phyloP scores from a whole-genome alignment of 495 filamentous ascomycete species.

The Oidiodendron maius region DNA sequence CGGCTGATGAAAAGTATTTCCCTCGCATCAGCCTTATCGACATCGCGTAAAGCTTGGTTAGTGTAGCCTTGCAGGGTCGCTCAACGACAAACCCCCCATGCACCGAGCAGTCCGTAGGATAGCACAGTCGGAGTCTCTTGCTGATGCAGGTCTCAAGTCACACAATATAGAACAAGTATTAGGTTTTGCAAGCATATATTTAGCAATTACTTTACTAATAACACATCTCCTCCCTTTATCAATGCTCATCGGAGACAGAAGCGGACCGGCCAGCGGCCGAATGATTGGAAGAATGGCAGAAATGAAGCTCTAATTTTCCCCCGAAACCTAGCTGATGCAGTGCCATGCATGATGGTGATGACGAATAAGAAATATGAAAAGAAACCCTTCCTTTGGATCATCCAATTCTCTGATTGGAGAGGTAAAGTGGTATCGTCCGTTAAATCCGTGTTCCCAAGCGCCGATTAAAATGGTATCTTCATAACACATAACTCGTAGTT shows the following conservation, averaged over 20 bases:
- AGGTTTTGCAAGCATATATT: too few relatives aligned
- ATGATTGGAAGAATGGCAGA: slow-evolving; percentile 4
- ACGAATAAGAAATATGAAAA: slow-evolving; percentile 5
- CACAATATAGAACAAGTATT: too few relatives aligned
- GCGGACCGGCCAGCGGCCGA: slow-evolving; percentile 21
- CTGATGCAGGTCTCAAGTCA: too few relatives aligned
- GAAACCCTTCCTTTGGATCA: slow-evolving; percentile 16
- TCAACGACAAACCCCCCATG: too few relatives aligned
- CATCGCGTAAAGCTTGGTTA: too few relatives aligned
- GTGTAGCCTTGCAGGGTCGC: too few relatives aligned
- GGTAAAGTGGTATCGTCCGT: slow-evolving; percentile 20
- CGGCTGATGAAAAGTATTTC: too few relatives aligned
- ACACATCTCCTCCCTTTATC: not conserved
- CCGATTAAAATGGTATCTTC: slow-evolving; percentile 8
- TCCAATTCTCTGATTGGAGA: not conserved
- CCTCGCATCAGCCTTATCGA: too few relatives aligned
- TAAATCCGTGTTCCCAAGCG: slow-evolving; percentile 3
- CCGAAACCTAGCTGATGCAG: not conserved
- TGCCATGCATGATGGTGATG: slow-evolving; percentile 15
- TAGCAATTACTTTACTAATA: slow-evolving; percentile 7
- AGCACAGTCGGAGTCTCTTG: too few relatives aligned
- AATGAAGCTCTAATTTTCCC: slow-evolving; percentile 1
- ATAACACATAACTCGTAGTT: slow-evolving; percentile 15
- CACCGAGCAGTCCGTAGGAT: too few relatives aligned
- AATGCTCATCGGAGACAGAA: slow-evolving; percentile 2